Base-by-base conservation (phyloP, 176 grass and related monocot species). In the Rhipidocladum racemiflorum region DNA sequence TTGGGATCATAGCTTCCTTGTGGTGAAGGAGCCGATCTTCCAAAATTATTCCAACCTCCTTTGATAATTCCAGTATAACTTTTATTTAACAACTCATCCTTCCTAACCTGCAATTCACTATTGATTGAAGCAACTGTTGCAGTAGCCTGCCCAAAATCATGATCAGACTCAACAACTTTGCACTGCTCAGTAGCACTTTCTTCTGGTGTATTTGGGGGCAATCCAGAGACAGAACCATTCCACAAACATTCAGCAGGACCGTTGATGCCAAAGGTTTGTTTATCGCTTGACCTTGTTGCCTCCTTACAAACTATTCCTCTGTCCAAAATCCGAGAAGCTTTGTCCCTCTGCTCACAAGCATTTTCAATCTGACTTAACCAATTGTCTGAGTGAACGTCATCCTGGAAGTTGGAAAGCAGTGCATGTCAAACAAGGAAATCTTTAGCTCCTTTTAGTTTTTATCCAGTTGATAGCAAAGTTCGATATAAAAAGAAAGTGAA, bases 401-500 rank as follows among this genome's bases (percentile, higher is more conserved):
- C 85, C 90, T 96, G 85, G 36, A 70, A 70, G 56, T 83, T 86
- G n/a, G 56, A 73, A 81, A 50, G 14, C 80, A 91, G 68, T 77
- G 57, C 61, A 75, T 43, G 23, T 76, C 23, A 60, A 46, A 66
- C 17, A 77, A 57, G 62, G 16, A 46, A 43, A 71, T 9, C 10
- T 63, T 4, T 56, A 6, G 44, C 35, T 50, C 18, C 20, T 57
- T 39, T 70, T 12, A 4, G 5, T 55, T 45, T 67, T 12, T 64
- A 38, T 66, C 32, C 32, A 77, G 27, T 60, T 15, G 77, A 65
- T 18, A 39, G n/a, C 78, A 73, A 77, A 35, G 17, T 40, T 79
- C 29, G 54, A 42, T 30, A 40, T 11, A 34, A 42, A 66, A 56
- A 43, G 8, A 42, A 80, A 50, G 42, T 70, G 36, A 39, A 70